A percentile compares a stretch with the other conserved stretches of the same genome.
These are phyloP conservation scores for Solanum chiquidenum DNA, from an alignment of 257 asterid genomes.

Conservation along the genomic window DNA sequence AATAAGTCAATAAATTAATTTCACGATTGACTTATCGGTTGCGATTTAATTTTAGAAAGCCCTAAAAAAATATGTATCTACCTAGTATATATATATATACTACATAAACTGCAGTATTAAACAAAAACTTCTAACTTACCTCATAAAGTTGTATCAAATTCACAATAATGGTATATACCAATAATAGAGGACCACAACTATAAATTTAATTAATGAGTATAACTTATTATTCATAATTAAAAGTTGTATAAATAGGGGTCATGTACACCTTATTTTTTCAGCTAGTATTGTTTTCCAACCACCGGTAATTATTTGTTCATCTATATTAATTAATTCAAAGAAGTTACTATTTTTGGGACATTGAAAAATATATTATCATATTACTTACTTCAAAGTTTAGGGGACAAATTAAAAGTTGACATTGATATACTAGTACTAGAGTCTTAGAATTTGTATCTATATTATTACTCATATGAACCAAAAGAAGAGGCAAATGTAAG, in stretches of 20 bases:
- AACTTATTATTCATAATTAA: not conserved
- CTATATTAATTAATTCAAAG: not conserved
- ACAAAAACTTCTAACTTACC: not conserved
- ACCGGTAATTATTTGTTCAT: not conserved
- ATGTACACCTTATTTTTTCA: not conserved
- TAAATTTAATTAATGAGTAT: not conserved
- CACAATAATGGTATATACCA: not conserved
- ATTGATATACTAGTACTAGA: too few species aligned
- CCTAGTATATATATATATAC: too few species aligned
- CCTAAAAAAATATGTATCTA: too few species aligned
- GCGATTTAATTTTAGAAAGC: too few species aligned
- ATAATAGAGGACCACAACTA: not conserved
- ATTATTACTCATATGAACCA: too few species aligned
- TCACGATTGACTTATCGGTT: not conserved
- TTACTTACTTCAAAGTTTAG: too few species aligned
- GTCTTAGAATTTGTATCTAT: too few species aligned
- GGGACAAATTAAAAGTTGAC: too few species aligned
- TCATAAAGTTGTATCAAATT: not conserved
- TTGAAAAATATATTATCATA: not conserved
- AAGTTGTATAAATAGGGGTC: not conserved
- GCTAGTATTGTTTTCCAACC: not conserved
- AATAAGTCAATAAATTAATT: too few species aligned
- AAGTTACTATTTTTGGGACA: not conserved
- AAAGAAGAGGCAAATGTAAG: too few species aligned
- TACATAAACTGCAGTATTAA: not conserved